These are phyloP conservation scores for Saccharomyces hybrid DNA, from an alignment of 1,139 yeast species.

Conservation along the genomic window DNA sequence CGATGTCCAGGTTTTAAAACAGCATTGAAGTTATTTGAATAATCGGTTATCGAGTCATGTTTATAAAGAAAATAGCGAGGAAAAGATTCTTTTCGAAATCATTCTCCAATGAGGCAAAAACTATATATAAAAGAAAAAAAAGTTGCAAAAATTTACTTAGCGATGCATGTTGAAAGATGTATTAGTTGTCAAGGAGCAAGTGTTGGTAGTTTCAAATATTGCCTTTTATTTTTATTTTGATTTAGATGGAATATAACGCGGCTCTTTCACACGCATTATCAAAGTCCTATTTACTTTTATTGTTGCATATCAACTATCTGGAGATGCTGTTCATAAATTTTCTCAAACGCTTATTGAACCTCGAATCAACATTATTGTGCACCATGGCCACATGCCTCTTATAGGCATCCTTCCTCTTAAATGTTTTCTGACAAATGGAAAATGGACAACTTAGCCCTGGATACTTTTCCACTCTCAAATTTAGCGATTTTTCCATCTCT, in stretches of 20 bases:
- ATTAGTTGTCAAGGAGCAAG: background rate
- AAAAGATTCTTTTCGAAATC: background rate
- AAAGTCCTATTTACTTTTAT: slow-evolving; percentile 3
- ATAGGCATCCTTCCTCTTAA: slow-evolving; percentile 51
- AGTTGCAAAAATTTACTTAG: background rate
- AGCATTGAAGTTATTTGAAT: background rate
- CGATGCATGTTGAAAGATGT: background rate
- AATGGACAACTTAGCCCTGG: slow-evolving; percentile 31
- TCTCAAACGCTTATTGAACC: slow-evolving; percentile 37
- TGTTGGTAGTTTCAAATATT: background rate
- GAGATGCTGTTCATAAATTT: slow-evolving; percentile 14
- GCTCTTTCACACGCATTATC: background rate
- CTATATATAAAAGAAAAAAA: background rate
- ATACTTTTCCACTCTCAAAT: slow-evolving; percentile 26
- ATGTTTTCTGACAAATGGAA: slow-evolving; percentile 43
- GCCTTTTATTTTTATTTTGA: background rate
- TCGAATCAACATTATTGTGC: slow-evolving; percentile 40
- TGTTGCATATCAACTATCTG: background rate
- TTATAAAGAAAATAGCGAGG: background rate
- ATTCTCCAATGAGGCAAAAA: background rate
- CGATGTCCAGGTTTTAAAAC: background rate
- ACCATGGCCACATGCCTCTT: slow-evolving; percentile 48
- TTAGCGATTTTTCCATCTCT: slow-evolving; percentile 21
- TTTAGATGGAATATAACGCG: background rate
- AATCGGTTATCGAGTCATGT: background rate